Percentiles rank a stretch among this genome's conserved stretches.
Conservation (phyloP, 1,284 basidiomycete species). For the Ganoderma resinaceum region DNA sequence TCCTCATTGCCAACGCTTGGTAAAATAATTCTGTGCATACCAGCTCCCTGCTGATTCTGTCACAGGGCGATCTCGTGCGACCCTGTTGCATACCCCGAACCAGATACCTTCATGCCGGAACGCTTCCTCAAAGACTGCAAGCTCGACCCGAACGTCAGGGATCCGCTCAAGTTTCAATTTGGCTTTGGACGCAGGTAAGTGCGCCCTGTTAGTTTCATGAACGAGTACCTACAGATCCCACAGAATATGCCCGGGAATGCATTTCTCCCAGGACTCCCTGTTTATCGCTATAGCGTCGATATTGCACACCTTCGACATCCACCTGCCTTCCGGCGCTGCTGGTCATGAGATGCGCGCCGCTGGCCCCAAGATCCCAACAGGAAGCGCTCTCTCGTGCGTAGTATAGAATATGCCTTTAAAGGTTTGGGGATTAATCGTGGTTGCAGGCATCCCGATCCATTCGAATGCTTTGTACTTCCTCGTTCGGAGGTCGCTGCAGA, state of each 20-base stretch:
- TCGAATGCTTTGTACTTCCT: slow-evolving; percentile 2
- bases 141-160: slow-evolving; percentile 1
- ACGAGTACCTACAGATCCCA: background rate
- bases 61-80: slow-evolving; percentile 36
- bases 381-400: background rate
- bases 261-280: slow-evolving; percentile 28
- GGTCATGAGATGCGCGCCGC: background rate
- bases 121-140: slow-evolving; percentile 22
- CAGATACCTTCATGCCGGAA: slow-evolving; percentile 35
- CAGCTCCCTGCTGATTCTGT: too few species aligned
- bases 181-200: slow-evolving; percentile 27
- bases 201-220: background rate
- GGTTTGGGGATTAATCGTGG: background rate
- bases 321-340: slow-evolving; percentile 11
- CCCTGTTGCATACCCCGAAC: slow-evolving; percentile 28
- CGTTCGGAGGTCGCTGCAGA: background rate
- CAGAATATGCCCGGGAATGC: slow-evolving; percentile 30
- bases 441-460: slow-evolving; percentile 7
- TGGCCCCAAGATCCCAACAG: background rate
- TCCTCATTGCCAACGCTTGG: slow-evolving; percentile 23
- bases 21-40: background rate
- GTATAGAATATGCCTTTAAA: background rate
- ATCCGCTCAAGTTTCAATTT: slow-evolving; percentile 19
- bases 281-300: slow-evolving; percentile 32
- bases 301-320: slow-evolving; percentile 31